Evolutionary conservation across 352 stramenopile species (phyloP), one percentile per base, ranked within the genome.

Genomic region (Phytophthora constricta): DNA sequence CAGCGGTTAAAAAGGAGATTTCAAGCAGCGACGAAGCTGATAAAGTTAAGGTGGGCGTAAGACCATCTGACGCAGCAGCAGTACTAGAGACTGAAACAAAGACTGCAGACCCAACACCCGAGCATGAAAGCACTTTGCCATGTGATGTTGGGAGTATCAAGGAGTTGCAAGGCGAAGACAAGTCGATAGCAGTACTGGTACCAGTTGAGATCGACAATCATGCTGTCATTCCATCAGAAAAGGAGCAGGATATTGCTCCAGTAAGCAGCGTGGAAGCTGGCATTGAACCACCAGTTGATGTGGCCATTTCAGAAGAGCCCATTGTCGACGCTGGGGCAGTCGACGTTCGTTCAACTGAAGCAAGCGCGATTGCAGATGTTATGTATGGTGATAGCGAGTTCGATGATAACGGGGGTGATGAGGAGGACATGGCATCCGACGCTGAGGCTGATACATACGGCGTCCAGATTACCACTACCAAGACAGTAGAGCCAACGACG

Each of bases 381-480:
- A 71, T 91, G 61, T 91, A 89, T 41, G 79, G 68, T 8, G 82
- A 89, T 46, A 77, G 68, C 19, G 80, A 91, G 41, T 89, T 89
- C 61, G 80, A 90, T 1, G 74, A 84, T 23, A 79, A 80, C 17
- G 57, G 53, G 19, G 70, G 56, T 34, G 74, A 73, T 8, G 79
- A 79, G 37, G 77, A 87, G 34, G 65, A 57, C 17, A 69, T 71
- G 49, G 48, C 64, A 31, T 31, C 48, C 46, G 69, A 80, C 22
- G 46, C 49, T 27, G 65, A 41, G n/a, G 49, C 34, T 4, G 71
- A 77, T 54, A 25, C 26, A 31, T 33, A 72, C n/a, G 57, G 47
- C 5, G 23, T 43, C 17, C 51, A 34, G 23, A 25, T 20, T 17
- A 26, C 20, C 49, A 52, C 43, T 26, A 51, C 37, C 19, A 56